phyloP scores from a whole-genome alignment of 2,329 filamentous ascomycete species.

The Paraconiothyrium brasiliense region DNA sequence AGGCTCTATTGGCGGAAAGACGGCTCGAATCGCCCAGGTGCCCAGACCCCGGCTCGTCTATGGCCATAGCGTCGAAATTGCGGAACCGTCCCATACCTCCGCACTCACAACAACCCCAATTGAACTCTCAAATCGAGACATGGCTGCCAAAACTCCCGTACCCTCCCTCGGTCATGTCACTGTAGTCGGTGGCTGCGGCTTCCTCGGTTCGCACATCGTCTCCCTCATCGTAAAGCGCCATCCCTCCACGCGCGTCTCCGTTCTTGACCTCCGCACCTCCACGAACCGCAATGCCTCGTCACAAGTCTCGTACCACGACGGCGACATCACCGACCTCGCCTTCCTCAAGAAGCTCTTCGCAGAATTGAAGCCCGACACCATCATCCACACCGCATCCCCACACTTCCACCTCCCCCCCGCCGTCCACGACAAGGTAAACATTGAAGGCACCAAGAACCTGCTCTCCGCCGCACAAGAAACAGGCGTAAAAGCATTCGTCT shows the following conservation, averaged over 20 bases:
- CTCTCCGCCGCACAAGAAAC: conserved; percentile 58
- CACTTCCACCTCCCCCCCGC: conserved; percentile 50
- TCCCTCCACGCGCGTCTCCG: conserved; percentile 55
- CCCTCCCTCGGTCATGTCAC: conserved; percentile 57
- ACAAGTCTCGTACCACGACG: conserved; percentile 59
- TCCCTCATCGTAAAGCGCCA: conserved; percentile 53
- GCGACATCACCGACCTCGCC: conserved; percentile 59
- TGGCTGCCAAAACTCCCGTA: conserved; percentile 16
- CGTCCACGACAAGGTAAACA: conserved; percentile 61
- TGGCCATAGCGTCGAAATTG: conserved; percentile 6
- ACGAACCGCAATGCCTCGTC: conserved; percentile 51
- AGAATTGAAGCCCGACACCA: conserved; percentile 55
- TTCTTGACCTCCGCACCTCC: conserved; percentile 58
- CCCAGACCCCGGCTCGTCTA: neutral
- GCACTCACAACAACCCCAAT: conserved; percentile 23
- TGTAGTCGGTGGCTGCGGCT: conserved; percentile 62
- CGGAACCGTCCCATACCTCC: neutral
- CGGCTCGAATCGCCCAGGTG: conserved; percentile 1
- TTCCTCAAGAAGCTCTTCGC: conserved; percentile 54
- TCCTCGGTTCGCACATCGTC: conserved; percentile 62
- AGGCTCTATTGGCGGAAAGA: neutral
- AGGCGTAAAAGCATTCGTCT: conserved; percentile 63
- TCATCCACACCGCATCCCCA: conserved; percentile 62
- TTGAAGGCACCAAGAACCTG: conserved; percentile 60
- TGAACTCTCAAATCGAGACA: conserved; percentile 18